Base-by-base conservation (phyloP, 2,329 filamentous ascomycete genomes). In the Aspergillus novofumigatus region DNA sequence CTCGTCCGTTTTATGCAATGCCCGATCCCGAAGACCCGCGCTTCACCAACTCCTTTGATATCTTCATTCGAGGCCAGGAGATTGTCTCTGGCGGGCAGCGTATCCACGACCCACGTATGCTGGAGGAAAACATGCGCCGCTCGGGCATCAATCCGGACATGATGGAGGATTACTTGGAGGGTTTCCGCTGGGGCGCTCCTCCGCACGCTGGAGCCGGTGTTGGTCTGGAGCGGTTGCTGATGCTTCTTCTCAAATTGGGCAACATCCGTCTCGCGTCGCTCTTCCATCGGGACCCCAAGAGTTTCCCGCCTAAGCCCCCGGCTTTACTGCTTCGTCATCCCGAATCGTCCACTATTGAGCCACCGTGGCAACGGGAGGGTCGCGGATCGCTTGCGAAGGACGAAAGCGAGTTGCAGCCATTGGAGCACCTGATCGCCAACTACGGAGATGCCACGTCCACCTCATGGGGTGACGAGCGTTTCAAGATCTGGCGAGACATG, bases 391-490 rank as follows among this genome's bases (percentile, higher is more conserved):
- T 77, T 63, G 75, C 75, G 10, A 63, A 75, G 63, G 80, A 75
- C 56, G 71, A 76, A 52, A 77, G 80, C 7, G 80, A 86, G 51
- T 78, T 89, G 54, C 92, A 92, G 52, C 82, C 90, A 0, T 72
- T 97, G 4, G 90, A 92, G 71, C 89, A 96, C 70, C 86, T 97
- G 45, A 92, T 97, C 72, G 91, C 91, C 69, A 97, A 97, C 74
- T 97, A 97, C 65, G 92, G 92, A 60, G 92, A 97, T 73, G 91
- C 92, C 1, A 92, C 91, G 51, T 95, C 96, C 69, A 97, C 92
- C 0, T 94, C 91, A 0, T 97, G 92, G 91, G 83, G 94, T 7
- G 92, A 97, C 71, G 89, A 92, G 6, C 86, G 91, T 6, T 96
- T 92, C 72, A 83, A 90, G 68, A 86, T 96, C 57, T 97, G 91